Percentiles rank a stretch among this genome's conserved stretches.
Conservation (phyloP, 495 filamentous ascomycete genomes). For the Penicillium alfredii region DNA sequence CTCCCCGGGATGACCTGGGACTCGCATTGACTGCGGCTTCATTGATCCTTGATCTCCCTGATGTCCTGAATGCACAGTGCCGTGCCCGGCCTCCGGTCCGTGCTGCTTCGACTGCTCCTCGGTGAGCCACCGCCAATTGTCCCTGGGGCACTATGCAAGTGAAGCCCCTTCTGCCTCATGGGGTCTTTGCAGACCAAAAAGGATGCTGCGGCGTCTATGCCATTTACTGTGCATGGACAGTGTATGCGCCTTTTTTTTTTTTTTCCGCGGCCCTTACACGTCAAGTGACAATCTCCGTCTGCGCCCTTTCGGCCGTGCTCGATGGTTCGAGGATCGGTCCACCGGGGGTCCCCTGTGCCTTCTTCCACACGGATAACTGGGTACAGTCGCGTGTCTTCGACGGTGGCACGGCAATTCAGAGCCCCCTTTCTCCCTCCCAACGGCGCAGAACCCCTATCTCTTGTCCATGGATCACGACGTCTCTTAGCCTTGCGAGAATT, state of each 20-base stretch:
- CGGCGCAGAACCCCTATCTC: too few species aligned
- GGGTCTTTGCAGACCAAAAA: slow-evolving; percentile 6
- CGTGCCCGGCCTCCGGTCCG: slow-evolving; percentile 9
- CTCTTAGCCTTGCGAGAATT: too few species aligned
- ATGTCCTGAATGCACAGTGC: slow-evolving; percentile 11
- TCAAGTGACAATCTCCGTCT: too few species aligned
- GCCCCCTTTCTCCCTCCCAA: not conserved
- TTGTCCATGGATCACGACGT: too few species aligned
- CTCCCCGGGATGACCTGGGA: too few species aligned
- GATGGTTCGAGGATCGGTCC: slow-evolving; percentile 2
- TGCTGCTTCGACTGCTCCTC: slow-evolving; percentile 1
- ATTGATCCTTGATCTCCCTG: not conserved
- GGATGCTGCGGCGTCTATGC: slow-evolving; percentile 3
- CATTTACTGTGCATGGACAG: too few species aligned
- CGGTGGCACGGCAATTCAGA: too few species aligned
- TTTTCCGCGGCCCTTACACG: too few species aligned
- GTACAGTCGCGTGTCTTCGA: too few species aligned
- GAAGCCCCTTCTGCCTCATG: slow-evolving; percentile 14
- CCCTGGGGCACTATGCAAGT: slow-evolving; percentile 17
- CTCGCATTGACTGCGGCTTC: too few species aligned
- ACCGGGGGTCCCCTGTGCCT: slow-evolving; percentile 1
- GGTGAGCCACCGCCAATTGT: slow-evolving; percentile 6
- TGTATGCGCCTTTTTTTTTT: too few species aligned
- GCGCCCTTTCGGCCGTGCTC: not conserved
- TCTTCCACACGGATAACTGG: not conserved